phyloP scores from a whole-genome alignment of 2,329 filamentous ascomycete genomes.

The Fusarium phyllophilum region DNA sequence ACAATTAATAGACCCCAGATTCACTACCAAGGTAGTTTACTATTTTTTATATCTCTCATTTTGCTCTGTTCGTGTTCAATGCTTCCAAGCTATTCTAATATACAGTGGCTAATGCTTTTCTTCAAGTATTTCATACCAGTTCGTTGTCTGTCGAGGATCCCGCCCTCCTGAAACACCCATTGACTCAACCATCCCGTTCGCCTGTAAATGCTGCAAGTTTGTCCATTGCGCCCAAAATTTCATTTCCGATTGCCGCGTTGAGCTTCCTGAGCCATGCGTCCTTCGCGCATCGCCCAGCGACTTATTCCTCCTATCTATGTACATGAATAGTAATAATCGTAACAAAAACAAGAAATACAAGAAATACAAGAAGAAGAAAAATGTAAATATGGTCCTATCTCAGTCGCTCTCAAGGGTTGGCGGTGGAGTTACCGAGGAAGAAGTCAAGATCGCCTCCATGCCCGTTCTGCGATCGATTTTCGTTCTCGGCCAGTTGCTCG shows the following conservation, averaged over 20 bases:
- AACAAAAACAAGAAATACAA: conserved; percentile 1
- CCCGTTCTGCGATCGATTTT: conserved; percentile 68
- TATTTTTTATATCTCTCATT: background rate
- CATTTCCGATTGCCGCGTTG: background rate
- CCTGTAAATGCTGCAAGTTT: conserved; percentile 36
- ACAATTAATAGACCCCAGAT: background rate
- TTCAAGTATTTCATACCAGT: conserved; percentile 17
- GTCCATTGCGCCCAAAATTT: conserved; percentile 16
- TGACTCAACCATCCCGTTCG: conserved; percentile 17
- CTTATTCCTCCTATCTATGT: background rate
- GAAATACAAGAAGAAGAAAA: background rate
- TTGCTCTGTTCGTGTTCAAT: background rate
- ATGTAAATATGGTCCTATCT: background rate
- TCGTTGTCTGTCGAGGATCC: conserved; percentile 27
- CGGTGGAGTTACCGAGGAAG: conserved; percentile 62
- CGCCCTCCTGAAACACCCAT: conserved; percentile 21
- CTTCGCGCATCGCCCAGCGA: conserved; percentile 2
- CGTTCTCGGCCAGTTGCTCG: conserved; percentile 85
- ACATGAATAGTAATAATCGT: background rate
- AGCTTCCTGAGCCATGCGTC: conserved; percentile 1
- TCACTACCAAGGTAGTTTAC: background rate
- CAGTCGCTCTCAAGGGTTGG: conserved; percentile 15
- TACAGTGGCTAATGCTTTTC: conserved; percentile 27
- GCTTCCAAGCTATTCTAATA: conserved; percentile 14
- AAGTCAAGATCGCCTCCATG: conserved; percentile 82